Evolutionary conservation across 2,329 filamentous ascomycete species (phyloP).

Genomic region (Trichophyton schoenleinii): DNA sequence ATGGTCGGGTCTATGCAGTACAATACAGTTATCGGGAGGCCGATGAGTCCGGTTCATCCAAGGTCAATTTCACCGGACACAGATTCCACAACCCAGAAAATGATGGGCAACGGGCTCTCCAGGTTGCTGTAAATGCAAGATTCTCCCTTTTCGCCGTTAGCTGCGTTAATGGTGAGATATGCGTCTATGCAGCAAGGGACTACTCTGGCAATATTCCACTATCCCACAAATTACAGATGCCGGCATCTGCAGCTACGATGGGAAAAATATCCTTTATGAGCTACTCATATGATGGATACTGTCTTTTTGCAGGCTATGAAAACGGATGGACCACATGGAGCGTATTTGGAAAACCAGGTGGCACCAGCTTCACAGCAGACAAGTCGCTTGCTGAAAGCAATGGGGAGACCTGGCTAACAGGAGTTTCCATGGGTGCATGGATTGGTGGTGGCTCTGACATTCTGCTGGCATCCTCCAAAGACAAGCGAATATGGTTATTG

Average conservation of each 20-base stretch:
- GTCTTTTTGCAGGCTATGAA: slow-evolving; percentile 84
- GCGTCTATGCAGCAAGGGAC: slow-evolving; percentile 85
- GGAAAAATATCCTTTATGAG: slow-evolving; percentile 61
- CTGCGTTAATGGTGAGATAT: slow-evolving; percentile 63
- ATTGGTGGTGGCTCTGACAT: slow-evolving; percentile 78
- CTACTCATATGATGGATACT: slow-evolving; percentile 94
- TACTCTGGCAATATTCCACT: slow-evolving; percentile 84
- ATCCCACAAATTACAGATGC: slow-evolving; percentile 64
- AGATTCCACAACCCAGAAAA: slow-evolving; percentile 69
- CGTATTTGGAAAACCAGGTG: slow-evolving; percentile 84
- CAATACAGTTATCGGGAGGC: slow-evolving; percentile 47
- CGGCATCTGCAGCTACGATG: slow-evolving; percentile 53
- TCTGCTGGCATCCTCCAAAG: slow-evolving; percentile 55
- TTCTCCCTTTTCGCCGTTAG: slow-evolving; percentile 89
- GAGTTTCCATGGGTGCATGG: slow-evolving; percentile 69
- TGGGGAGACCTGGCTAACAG: slow-evolving; percentile 71
- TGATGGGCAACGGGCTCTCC: slow-evolving; percentile 50
- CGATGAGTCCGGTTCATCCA: slow-evolving; percentile 37
- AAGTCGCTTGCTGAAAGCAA: slow-evolving; percentile 51
- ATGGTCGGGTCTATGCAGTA: slow-evolving; percentile 81
- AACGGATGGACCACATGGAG: slow-evolving; percentile 95
- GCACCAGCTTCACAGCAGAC: slow-evolving; percentile 68
- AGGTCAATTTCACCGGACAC: slow-evolving; percentile 73
- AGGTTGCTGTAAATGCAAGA: slow-evolving; percentile 77
- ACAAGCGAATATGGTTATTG: slow-evolving; percentile 71